A percentile compares a stretch with the other conserved stretches of the same genome.
These are phyloP conservation scores for Capsicum chinense DNA, from an alignment of 257 asterid genomes.

Conservation along the genomic window DNA sequence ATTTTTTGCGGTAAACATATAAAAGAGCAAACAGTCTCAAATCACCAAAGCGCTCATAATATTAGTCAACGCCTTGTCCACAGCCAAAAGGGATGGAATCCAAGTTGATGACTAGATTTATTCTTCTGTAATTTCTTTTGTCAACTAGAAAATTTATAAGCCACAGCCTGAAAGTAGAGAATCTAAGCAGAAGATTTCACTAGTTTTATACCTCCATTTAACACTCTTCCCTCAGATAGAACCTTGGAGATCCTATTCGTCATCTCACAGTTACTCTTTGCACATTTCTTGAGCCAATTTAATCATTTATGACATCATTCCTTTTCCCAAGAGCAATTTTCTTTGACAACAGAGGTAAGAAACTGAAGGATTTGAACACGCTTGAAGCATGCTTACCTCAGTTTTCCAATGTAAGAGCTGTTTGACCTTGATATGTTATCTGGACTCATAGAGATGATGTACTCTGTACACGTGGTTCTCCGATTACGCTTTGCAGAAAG, in stretches of 20 bases:
- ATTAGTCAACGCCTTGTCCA: background rate
- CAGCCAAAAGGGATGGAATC: slow-evolving; percentile 14
- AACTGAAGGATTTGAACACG: background rate
- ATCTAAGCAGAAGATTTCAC: background rate
- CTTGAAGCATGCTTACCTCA: slow-evolving; percentile 54
- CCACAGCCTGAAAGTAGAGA: background rate
- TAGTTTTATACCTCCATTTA: background rate
- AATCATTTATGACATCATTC: background rate
- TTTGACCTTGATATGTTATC: slow-evolving; percentile 76
- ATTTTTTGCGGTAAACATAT: background rate
- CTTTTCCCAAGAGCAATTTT: background rate
- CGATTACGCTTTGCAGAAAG: slow-evolving; percentile 85
- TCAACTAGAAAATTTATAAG: background rate
- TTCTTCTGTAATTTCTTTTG: slow-evolving; percentile 12
- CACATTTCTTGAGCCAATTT: background rate
- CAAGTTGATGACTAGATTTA: background rate
- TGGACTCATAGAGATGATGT: slow-evolving; percentile 77
- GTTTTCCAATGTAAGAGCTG: slow-evolving; percentile 72
- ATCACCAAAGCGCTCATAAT: background rate
- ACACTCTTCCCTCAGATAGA: background rate
- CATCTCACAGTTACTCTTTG: background rate
- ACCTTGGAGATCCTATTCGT: slow-evolving; percentile 15
- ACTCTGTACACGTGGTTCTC: slow-evolving; percentile 80
- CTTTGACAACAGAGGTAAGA: slow-evolving; percentile 2
- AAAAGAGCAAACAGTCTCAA: background rate